These are phyloP conservation scores for Penicillium griseofulvum DNA, from an alignment of 2,329 filamentous ascomycete genomes.

Conservation along the genomic window DNA sequence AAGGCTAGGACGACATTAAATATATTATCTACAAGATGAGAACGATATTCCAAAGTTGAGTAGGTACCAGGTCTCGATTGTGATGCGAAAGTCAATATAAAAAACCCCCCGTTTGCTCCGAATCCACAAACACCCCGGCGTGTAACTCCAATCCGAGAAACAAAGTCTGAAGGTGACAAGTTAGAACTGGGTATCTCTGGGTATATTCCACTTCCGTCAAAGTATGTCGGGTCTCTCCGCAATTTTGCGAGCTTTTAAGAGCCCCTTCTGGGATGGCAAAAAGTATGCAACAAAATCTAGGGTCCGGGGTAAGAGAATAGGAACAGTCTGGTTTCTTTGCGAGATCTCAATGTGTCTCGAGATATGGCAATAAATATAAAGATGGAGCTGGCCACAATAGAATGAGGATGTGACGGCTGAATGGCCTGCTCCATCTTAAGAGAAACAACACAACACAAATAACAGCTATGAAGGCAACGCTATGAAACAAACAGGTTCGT, in stretches of 20 bases:
- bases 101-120: background rate
- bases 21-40: no score
- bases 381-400: background rate
- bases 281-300: background rate
- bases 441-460: background rate
- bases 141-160: background rate
- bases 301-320: background rate
- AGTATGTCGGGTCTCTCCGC: no score
- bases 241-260: background rate
- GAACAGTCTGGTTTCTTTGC: conserved; percentile 1
- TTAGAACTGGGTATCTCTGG: background rate
- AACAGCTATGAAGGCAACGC: conserved; percentile 2
- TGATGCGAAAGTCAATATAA: background rate
- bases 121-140: background rate
- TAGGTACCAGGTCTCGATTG: background rate
- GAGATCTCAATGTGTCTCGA: conserved; percentile 2
- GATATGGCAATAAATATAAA: conserved; percentile 3
- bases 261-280: background rate
- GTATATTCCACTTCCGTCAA: background rate
- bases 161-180: background rate
- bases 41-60: no score
- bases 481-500: background rate
- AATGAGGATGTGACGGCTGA: background rate
- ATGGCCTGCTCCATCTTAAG: background rate
- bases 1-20: no score